These are phyloP conservation scores for Solanum pinnatisectum DNA, from an alignment of 257 asterid species.

Conservation along the genomic window DNA sequence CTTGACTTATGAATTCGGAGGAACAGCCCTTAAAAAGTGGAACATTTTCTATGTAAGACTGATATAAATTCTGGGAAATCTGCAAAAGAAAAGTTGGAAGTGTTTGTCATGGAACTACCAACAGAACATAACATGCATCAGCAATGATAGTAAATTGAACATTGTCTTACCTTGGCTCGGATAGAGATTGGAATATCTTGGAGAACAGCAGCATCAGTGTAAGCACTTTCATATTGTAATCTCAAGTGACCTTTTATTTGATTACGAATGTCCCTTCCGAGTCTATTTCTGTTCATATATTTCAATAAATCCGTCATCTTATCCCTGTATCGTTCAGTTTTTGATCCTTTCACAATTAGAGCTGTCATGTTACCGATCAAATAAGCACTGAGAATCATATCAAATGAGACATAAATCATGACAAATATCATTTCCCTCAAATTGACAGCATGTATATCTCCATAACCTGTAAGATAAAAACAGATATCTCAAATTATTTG, in stretches of 20 bases:
- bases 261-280: conserved; percentile 60
- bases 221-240: conserved; percentile 82
- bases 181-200: conserved; percentile 86
- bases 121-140: background rate
- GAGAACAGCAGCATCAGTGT: conserved; percentile 64
- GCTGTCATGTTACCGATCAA: conserved; percentile 99
- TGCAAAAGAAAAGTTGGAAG: conserved; percentile 18
- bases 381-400: conserved; percentile 91
- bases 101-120: background rate
- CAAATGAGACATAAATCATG: conserved; percentile 85
- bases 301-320: conserved; percentile 73
- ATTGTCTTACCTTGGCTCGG: conserved; percentile 61
- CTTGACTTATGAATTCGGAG: conserved; percentile 73
- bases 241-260: conserved; percentile 92
- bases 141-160: background rate
- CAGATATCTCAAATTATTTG: background rate
- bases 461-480: conserved; percentile 53
- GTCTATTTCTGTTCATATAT: conserved; percentile 70
- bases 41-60: conserved; percentile 50
- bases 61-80: conserved; percentile 72
- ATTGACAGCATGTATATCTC: conserved; percentile 94
- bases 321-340: conserved; percentile 83
- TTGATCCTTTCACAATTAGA: conserved; percentile 85
- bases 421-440: conserved; percentile 88
- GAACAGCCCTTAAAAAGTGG: conserved; percentile 77